phyloP scores from a whole-genome alignment of 352 stramenopile genomes.

The Phytopythium sindhum region DNA sequence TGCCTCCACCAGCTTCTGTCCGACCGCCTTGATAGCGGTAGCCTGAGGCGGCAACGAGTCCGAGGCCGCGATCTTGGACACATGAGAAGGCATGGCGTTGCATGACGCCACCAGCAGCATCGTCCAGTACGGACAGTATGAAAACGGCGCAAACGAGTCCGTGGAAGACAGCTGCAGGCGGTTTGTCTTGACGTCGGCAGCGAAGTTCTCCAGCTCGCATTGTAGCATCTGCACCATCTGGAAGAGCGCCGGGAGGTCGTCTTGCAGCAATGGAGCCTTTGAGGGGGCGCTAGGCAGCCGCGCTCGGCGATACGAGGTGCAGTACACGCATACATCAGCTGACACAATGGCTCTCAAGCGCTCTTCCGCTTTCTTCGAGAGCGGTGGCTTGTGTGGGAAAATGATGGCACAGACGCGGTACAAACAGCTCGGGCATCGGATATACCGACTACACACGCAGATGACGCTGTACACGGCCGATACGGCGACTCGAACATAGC shows the following conservation, averaged over 20 bases:
- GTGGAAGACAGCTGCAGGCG: constrained; percentile 42
- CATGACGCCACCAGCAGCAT: constrained; percentile 50
- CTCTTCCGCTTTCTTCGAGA: constrained; percentile 51
- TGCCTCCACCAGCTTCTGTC: constrained; percentile 45
- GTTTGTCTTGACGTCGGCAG: constrained; percentile 63
- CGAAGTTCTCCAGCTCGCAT: constrained; percentile 49
- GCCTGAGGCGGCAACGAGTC: constrained; percentile 23
- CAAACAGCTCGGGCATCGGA: constrained; percentile 67
- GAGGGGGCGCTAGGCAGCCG: constrained; percentile 2
- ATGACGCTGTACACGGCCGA: constrained; percentile 76
- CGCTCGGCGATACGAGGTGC: constrained; percentile 22
- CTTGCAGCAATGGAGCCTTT: constrained; percentile 42
- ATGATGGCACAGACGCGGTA: constrained; percentile 57
- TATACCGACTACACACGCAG: constrained; percentile 58
- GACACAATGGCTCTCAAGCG: constrained; percentile 49
- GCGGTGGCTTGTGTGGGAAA: constrained; percentile 64
- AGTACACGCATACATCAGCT: constrained; percentile 54
- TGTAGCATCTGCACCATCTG: constrained; percentile 52
- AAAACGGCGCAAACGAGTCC: constrained; percentile 32
- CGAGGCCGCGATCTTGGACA: constrained; percentile 47
- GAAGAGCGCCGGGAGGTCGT: constrained; percentile 65
- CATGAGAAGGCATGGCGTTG: constrained; percentile 51
- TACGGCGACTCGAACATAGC: constrained; percentile 60
- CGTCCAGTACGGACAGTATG: constrained; percentile 74
- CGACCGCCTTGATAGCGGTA: constrained; percentile 16